Evolutionary conservation across 139 green algal genomes (phyloP).

Genomic region (Chlorella sorokiniana): DNA sequence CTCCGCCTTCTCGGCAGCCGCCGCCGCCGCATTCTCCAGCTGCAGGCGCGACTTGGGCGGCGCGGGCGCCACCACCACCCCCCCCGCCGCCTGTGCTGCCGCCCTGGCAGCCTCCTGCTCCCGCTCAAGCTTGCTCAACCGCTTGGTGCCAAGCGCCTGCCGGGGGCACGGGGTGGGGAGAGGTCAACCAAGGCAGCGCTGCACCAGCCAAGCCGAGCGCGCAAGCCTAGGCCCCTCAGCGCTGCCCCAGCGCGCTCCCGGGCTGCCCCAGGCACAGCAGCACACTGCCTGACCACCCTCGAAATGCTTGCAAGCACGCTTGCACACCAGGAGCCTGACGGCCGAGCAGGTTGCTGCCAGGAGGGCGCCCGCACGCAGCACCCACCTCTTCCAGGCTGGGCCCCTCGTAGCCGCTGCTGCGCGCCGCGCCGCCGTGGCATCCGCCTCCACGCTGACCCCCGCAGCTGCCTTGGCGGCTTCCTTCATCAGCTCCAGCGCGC

Average conservation of each 20-base stretch:
- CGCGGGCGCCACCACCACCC: background rate
- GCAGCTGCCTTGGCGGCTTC: slow-evolving; percentile 1
- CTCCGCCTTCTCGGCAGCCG: background rate
- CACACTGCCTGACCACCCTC: too few relatives aligned
- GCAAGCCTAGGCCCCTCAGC: too few relatives aligned
- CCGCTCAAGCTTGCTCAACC: slow-evolving; percentile 21
- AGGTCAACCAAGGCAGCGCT: too few relatives aligned
- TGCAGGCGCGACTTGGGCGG: slow-evolving; percentile 26
- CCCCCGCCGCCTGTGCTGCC: background rate
- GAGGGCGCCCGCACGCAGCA: too few relatives aligned
- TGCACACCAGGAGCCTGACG: too few relatives aligned
- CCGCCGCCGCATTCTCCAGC: slow-evolving; percentile 35
- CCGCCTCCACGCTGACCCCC: background rate
- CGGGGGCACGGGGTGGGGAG: background rate
- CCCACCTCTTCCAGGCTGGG: background rate
- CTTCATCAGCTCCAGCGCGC: background rate
- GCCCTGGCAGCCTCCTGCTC: slow-evolving; percentile 22
- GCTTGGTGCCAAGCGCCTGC: slow-evolving; percentile 3
- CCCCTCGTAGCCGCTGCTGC: background rate
- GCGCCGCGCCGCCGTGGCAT: background rate
- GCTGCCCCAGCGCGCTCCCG: too few relatives aligned
- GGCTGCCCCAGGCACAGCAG: too few relatives aligned
- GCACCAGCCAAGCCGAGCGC: too few relatives aligned
- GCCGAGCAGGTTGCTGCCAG: too few relatives aligned
- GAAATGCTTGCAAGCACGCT: too few relatives aligned